A percentile compares a stretch with the other conserved stretches of the same genome.
phyloP scores from a whole-genome alignment of 176 grass and related monocot genomes.

The Avena eriantha region DNA sequence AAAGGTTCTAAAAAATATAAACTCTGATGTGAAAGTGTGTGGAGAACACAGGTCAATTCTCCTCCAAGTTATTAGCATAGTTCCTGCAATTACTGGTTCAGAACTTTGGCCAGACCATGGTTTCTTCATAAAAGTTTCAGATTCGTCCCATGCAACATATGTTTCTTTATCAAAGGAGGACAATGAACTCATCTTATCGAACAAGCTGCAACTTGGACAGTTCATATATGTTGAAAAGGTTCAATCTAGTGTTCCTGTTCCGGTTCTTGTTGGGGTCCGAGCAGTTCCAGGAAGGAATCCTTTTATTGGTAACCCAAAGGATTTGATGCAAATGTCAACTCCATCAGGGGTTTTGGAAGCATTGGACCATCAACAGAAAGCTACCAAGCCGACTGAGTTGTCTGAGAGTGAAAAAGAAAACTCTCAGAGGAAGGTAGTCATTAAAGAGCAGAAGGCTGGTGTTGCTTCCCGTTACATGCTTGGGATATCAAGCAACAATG shows the following conservation, averaged over 20 bases:
- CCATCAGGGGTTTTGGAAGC: constrained; percentile 61
- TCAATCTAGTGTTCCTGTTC: constrained; percentile 85
- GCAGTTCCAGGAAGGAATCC: constrained; percentile 94
- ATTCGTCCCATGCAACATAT: constrained; percentile 92
- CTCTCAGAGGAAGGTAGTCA: constrained; percentile 70
- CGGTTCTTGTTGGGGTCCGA: constrained; percentile 83
- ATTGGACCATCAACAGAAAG: constrained; percentile 54
- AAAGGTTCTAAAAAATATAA: constrained; percentile 93
- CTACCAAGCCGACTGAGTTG: constrained; percentile 62
- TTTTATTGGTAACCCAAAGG: constrained; percentile 92
- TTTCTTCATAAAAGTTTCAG: constrained; percentile 99
- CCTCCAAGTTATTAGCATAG: constrained; percentile 98
- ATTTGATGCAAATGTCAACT: constrained; percentile 96
- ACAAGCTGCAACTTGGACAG: constrained; percentile 96
- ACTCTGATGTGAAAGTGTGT: constrained; percentile 90
- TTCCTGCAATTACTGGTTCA: constrained; percentile 90
- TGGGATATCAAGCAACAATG: constrained; percentile 74
- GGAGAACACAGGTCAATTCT: constrained; percentile 95
- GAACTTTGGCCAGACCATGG: constrained; percentile 95
- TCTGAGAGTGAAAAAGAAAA: constrained; percentile 86
- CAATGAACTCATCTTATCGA: constrained; percentile 91
- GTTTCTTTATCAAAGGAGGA: constrained; percentile 99
- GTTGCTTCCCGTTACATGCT: constrained; percentile 96
- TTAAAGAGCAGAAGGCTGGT: constrained; percentile 81
- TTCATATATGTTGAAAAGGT: constrained; percentile 99